Percentiles rank a stretch among this genome's conserved stretches.
These are phyloP conservation scores for Podaxis sp. DNA, from an alignment of 768 basidiomycete genomes.

Conservation along the genomic window DNA sequence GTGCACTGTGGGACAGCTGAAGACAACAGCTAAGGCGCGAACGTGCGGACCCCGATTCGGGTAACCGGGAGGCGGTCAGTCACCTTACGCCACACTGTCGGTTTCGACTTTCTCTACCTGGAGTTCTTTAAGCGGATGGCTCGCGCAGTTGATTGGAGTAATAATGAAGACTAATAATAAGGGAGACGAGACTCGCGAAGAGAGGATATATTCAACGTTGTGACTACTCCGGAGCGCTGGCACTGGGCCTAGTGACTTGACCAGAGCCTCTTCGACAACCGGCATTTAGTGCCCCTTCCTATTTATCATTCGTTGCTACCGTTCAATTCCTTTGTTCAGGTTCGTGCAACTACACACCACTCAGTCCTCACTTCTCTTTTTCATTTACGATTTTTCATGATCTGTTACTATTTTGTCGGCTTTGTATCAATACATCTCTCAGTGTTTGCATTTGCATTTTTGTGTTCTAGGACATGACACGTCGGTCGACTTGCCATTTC, in stretches of 20 bases:
- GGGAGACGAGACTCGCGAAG: neutral
- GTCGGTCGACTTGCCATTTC: neutral
- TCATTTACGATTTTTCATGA: neutral
- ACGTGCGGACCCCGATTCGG: conserved; percentile 10
- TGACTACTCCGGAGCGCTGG: neutral
- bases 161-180: neutral
- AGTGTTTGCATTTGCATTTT: neutral
- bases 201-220: neutral
- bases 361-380: neutral
- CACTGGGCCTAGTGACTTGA: neutral
- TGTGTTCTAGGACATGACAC: neutral
- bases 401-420: neutral
- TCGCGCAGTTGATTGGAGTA: neutral
- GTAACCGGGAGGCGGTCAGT: neutral
- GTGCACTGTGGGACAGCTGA: no score
- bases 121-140: neutral
- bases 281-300: neutral
- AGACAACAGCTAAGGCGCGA: neutral
- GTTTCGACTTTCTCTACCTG: neutral
- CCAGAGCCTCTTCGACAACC: neutral
- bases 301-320: neutral
- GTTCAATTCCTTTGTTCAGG: neutral
- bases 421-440: neutral
- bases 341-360: neutral
- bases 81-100: neutral